Evolutionary conservation across 495 filamentous ascomycete species (phyloP).

Genomic region (Podospora comata): DNA sequence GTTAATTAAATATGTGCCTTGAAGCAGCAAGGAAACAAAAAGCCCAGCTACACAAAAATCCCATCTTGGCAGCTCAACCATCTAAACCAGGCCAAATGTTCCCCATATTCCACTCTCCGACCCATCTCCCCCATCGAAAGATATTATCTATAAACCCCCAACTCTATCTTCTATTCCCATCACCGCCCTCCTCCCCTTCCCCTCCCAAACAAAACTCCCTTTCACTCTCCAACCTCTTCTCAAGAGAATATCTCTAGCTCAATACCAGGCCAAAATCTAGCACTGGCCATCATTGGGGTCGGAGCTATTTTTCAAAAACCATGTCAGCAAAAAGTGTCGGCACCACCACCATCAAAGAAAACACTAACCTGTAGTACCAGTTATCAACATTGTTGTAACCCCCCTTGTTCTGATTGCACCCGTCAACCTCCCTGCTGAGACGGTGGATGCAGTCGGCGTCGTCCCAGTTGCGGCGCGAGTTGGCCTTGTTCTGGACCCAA

Average conservation of each 20-base stretch:
- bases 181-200: neutral
- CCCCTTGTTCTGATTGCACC: neutral
- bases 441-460: neutral
- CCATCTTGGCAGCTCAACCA: neutral
- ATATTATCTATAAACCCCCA: neutral
- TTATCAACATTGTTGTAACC: neutral
- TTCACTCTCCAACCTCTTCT: neutral
- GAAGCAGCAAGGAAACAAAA: neutral
- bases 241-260: neutral
- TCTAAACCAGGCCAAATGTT: neutral
- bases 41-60: neutral
- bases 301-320: neutral
- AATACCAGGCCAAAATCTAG: neutral
- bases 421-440: neutral
- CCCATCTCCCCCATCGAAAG: neutral
- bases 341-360: neutral
- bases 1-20: neutral
- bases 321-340: neutral
- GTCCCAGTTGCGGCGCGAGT: neutral
- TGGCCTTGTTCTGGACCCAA: slow-evolving; percentile 2
- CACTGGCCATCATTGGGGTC: neutral
- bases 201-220: neutral
- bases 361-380: neutral
- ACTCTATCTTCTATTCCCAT: neutral
- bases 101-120: neutral